These are phyloP conservation scores for Alternaria rosae DNA, from an alignment of 2,329 filamentous ascomycete genomes.

Conservation along the genomic window DNA sequence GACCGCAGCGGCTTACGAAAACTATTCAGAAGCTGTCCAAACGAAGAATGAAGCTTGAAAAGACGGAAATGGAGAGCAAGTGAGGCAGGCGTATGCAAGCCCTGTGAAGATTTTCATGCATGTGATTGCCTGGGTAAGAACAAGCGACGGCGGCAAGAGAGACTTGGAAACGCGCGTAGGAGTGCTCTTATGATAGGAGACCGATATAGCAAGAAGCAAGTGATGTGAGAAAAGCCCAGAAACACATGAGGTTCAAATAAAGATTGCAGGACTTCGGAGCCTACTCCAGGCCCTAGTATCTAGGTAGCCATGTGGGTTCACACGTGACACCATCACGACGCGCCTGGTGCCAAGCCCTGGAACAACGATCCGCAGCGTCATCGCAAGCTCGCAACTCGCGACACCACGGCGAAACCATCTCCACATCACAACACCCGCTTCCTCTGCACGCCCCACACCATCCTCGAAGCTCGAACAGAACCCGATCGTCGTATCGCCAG, in stretches of 20 bases:
- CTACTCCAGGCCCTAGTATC: background rate
- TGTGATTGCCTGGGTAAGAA: no score
- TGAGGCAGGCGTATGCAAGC: no score
- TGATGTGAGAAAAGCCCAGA: no score
- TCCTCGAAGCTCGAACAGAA: background rate
- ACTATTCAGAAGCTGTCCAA: no score
- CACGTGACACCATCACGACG: background rate
- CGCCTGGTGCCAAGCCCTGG: background rate
- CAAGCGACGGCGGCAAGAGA: background rate
- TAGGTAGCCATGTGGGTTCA: background rate
- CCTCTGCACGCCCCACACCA: background rate
- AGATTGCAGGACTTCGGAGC: background rate
- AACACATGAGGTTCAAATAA: background rate
- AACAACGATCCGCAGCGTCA: slow-evolving; percentile 8
- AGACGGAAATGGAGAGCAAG: no score
- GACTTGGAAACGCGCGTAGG: no score
- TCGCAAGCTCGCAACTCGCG: slow-evolving; percentile 12
- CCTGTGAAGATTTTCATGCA: no score
- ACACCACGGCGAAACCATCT: slow-evolving; percentile 13
- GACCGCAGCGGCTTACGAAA: no score
- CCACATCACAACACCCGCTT: slow-evolving; percentile 1
- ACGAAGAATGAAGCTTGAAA: no score
- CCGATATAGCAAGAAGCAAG: no score
- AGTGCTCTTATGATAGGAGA: no score
- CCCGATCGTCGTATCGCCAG: background rate